These are phyloP conservation scores for Starmerella sp. DNA, from an alignment of 805 yeast genomes.

Conservation along the genomic window DNA sequence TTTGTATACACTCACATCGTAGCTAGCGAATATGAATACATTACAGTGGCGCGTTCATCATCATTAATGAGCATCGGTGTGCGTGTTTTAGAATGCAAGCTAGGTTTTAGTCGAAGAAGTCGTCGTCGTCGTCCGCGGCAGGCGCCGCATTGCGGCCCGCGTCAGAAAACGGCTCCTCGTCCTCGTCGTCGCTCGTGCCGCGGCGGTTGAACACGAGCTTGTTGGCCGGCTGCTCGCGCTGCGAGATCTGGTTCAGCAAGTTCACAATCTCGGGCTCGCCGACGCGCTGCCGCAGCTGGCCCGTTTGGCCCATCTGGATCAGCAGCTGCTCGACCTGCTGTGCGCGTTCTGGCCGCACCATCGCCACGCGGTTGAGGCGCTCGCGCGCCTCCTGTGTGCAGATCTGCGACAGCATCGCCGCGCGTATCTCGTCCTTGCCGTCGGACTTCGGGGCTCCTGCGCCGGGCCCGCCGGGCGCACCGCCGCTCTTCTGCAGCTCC, in stretches of 20 bases:
- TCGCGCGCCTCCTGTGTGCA: slow-evolving; percentile 79
- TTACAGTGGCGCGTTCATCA: too few relatives aligned
- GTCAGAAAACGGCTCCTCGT: slow-evolving; percentile 1
- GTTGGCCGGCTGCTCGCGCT: slow-evolving; percentile 44
- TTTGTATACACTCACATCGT: too few relatives aligned
- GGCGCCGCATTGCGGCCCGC: neutral
- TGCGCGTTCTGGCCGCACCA: slow-evolving; percentile 88
- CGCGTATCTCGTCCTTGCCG: slow-evolving; percentile 33
- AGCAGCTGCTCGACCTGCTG: slow-evolving; percentile 75
- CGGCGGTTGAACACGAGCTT: slow-evolving; percentile 24
- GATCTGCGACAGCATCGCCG: slow-evolving; percentile 46
- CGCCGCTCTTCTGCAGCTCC: slow-evolving; percentile 45
- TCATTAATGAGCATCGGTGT: too few relatives aligned
- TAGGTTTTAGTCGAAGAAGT: slow-evolving; percentile 34
- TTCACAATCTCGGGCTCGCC: slow-evolving; percentile 72
- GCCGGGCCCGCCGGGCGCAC: slow-evolving; percentile 26
- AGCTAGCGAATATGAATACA: too few relatives aligned
- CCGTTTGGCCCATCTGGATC: slow-evolving; percentile 58
- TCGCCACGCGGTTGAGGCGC: slow-evolving; percentile 68
- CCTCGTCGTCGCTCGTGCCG: slow-evolving; percentile 42
- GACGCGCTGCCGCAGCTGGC: slow-evolving; percentile 64
- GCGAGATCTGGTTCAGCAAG: slow-evolving; percentile 69
- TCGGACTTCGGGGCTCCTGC: neutral
- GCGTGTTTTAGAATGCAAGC: too few relatives aligned
- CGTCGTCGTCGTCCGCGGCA: slow-evolving; percentile 29